A percentile compares a stretch with the other conserved stretches of the same genome.
These are phyloP conservation scores for Talaromyces sp. DNA, from an alignment of 2,329 filamentous ascomycete genomes.

Conservation along the genomic window DNA sequence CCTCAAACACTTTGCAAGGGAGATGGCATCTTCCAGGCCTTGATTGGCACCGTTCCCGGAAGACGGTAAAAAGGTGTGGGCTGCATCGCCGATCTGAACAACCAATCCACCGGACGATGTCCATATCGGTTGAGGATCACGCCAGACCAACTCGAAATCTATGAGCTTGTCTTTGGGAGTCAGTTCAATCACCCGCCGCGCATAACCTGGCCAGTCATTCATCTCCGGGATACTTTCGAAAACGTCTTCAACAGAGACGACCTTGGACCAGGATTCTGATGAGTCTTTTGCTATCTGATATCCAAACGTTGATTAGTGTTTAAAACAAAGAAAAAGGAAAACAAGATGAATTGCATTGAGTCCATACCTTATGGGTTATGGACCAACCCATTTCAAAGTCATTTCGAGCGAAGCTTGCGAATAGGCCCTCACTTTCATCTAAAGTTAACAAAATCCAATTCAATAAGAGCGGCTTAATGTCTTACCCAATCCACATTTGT, in stretches of 20 bases:
- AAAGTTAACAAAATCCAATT: background rate
- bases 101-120: conserved; percentile 15
- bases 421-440: background rate
- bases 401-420: background rate
- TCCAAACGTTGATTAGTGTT: background rate
- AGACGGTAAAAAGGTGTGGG: conserved; percentile 6
- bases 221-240: conserved; percentile 12
- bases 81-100: conserved; percentile 8
- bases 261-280: conserved; percentile 13
- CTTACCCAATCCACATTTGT: conserved; percentile 1
- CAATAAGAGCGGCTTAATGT: background rate
- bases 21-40: conserved; percentile 7
- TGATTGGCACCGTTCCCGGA: conserved; percentile 8
- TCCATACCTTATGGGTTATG: conserved; percentile 3
- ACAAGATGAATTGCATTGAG: background rate
- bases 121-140: conserved; percentile 7
- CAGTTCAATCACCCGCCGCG: conserved; percentile 7
- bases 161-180: conserved; percentile 10
- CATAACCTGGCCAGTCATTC: conserved; percentile 12
- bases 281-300: conserved; percentile 2
- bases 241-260: conserved; percentile 10
- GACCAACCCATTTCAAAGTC: conserved; percentile 1
- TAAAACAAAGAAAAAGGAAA: background rate
- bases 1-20: conserved; percentile 4
- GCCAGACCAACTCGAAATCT: conserved; percentile 10